These are phyloP conservation scores for Arthrobotrys megalospora DNA, from an alignment of 2,329 filamentous ascomycete genomes.

Conservation along the genomic window DNA sequence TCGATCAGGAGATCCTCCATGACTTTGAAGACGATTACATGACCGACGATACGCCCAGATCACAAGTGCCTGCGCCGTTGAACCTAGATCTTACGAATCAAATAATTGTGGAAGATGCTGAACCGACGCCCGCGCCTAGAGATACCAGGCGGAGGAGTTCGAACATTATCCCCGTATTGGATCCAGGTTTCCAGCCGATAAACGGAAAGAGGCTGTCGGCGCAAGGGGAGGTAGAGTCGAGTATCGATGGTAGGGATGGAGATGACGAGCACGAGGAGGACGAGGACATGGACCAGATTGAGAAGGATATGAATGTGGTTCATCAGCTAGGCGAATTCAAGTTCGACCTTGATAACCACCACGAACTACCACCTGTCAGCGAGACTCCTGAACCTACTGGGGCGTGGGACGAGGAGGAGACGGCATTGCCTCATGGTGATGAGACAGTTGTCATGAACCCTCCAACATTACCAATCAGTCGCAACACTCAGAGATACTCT, in stretches of 20 bases:
- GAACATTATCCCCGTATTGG: slow-evolving; percentile 53
- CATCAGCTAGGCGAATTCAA: slow-evolving; percentile 87
- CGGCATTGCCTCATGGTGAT: slow-evolving; percentile 42
- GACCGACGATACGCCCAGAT: slow-evolving; percentile 50
- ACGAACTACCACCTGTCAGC: slow-evolving; percentile 75
- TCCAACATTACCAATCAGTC: slow-evolving; percentile 37
- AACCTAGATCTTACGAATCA: slow-evolving; percentile 47
- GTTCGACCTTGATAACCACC: slow-evolving; percentile 78
- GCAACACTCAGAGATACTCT: slow-evolving; percentile 48
- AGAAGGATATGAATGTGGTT: slow-evolving; percentile 87
- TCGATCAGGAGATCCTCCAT: slow-evolving; percentile 46
- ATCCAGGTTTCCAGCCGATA: slow-evolving; percentile 55
- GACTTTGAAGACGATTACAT: slow-evolving; percentile 59
- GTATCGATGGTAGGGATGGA: slow-evolving; percentile 72
- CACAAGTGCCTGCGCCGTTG: slow-evolving; percentile 48
- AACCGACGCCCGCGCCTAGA: slow-evolving; percentile 51
- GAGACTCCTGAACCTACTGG: slow-evolving; percentile 70
- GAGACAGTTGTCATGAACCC: slow-evolving; percentile 53
- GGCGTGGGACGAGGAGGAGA: slow-evolving; percentile 52
- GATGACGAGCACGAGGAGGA: slow-evolving; percentile 78
- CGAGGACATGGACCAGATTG: slow-evolving; percentile 75
- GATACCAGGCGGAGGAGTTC: slow-evolving; percentile 53
- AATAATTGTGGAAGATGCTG: slow-evolving; percentile 52
- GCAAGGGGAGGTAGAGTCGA: slow-evolving; percentile 64
- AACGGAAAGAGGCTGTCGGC: slow-evolving; percentile 53